Base-by-base conservation (phyloP, 768 basidiomycete species). In the Leccinum rimulosum region DNA sequence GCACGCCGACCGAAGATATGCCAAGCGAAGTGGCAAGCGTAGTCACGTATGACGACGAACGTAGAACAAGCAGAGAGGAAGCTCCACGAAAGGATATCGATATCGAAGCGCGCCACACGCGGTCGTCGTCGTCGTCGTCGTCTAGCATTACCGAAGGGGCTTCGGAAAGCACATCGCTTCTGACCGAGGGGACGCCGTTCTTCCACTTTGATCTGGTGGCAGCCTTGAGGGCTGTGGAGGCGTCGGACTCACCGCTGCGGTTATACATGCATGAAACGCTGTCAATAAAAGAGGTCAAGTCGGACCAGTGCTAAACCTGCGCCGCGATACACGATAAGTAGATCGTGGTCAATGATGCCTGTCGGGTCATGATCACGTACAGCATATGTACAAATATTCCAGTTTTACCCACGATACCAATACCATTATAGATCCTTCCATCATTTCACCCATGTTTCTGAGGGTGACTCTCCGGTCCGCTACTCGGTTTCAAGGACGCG, bases 201-300 rank as follows among this genome's bases (percentile, higher is more conserved):
- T 96, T 98, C 88, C 96, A 98, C 76, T 78, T 97, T 63, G 95
- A 96, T 71, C 75, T 98, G 38, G 73, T 79, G 33, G 78, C 80
- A 3, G 93, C 93, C 40, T 85, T 93, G 43, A 78, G 74, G 8
- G 86, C 86, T 12, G 91, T 89, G 6, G 89, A 91, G 67, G 73
- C 70, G 19, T 43, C 43, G 62, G 77, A 74, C 31, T 31, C 57
- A 15, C 55, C 19, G 11, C 52, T 22, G 11, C 25, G 31, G 6
- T 31, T 61, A 22, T 62, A 50, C 14, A 50, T 52, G 8, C 52
- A 36, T 27, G 68, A 61, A 1, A 57, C 60, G 7, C 14, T 31
- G 27, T 56, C 59, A 3, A 57, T 52, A 30, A 66, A 65, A 45
- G 36, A 69, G 15, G 31, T 31, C 5, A 14, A 3, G 35, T 52